Base-by-base conservation (phyloP, 306 rosid species). In the Citrullus colocynthis region DNA sequence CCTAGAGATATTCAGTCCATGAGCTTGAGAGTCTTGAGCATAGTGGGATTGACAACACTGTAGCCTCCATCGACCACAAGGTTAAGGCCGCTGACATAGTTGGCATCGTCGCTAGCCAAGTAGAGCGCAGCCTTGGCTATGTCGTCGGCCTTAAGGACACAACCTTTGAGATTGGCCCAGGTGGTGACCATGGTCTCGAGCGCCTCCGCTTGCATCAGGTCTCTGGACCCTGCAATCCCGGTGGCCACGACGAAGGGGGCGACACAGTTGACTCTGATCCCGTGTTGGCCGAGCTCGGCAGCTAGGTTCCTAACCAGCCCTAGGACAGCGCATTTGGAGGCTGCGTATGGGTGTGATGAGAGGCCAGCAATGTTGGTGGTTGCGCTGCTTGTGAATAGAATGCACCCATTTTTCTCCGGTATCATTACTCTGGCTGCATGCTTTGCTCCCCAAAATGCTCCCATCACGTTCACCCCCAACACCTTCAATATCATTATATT, bases 381-480 rank as follows among this genome's bases (percentile, higher is more conserved):
- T 0, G 66, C 66, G 18, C 86, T 84, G 11, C 80, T 14, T 2
- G 86, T 84, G 57, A 84, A 84, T 6, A 84, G 28, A 30, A 84
- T 84, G 80, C 82, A 72, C 2, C 86, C 86, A 2, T 48, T 78
- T 37, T 76, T 30, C 12, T n/a, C 60, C 0, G 86, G 86, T 1
- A 80, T 49, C 86, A 84, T 84, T n/a, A 80, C 86, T 55, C 86
- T 84, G 5, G 81, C 77, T 5, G 80, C 84, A 12, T 84, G 86
- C 60, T 84, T 84, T 66, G 86, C 86, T 30, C 82, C 81, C 32
- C 82, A 69, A 45, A 84, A 80, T 14, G 80, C 72, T 0, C 86
- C 86, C 13, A 77, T 77, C 80, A 80, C n/a, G 74, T 84, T 84
- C 48, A 84, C 78, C 1, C 74, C 52, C 17, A 84, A 16, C 17